phyloP scores from a whole-genome alignment of 2,329 filamentous ascomycete genomes.

The Aphanoascus verrucosus region DNA sequence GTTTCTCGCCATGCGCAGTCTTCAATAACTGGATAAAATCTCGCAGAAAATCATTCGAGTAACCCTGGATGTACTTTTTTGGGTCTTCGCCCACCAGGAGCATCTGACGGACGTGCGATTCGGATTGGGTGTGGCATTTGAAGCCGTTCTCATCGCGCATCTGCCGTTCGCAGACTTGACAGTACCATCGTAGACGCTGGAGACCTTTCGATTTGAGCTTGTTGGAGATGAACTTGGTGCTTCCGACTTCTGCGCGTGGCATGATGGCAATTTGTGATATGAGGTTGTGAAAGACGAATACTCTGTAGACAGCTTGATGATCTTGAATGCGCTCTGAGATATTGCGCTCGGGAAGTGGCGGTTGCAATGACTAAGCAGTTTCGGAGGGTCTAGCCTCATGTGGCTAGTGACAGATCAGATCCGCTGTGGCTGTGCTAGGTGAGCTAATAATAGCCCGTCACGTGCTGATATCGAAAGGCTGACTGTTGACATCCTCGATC shows the following conservation, averaged over 20 bases:
- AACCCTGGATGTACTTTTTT: constrained; percentile 72
- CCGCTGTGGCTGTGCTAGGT: not conserved
- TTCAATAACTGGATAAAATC: constrained; percentile 69
- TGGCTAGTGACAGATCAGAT: not conserved
- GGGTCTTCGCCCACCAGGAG: constrained; percentile 77
- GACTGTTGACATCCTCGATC: not conserved
- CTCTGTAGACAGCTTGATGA: not conserved
- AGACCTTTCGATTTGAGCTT: constrained; percentile 65
- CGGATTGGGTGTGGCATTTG: constrained; percentile 72
- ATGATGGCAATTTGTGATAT: constrained; percentile 42
- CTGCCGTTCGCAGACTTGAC: constrained; percentile 67
- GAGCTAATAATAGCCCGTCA: not conserved
- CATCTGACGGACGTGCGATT: constrained; percentile 84
- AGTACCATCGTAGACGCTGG: constrained; percentile 84
- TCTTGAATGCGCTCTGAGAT: not conserved
- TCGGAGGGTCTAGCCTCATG: not conserved
- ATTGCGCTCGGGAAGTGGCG: not conserved
- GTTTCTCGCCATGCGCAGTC: constrained; percentile 83
- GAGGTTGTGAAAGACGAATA: not conserved
- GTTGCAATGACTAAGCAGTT: not conserved
- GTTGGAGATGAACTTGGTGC: constrained; percentile 82
- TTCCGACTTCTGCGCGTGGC: constrained; percentile 85
- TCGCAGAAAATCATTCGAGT: constrained; percentile 65
- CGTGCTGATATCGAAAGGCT: not conserved
- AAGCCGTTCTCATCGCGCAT: constrained; percentile 82